Evolutionary conservation across 2,329 filamentous ascomycete species (phyloP).

Genomic region (Ampelomyces quisqualis): DNA sequence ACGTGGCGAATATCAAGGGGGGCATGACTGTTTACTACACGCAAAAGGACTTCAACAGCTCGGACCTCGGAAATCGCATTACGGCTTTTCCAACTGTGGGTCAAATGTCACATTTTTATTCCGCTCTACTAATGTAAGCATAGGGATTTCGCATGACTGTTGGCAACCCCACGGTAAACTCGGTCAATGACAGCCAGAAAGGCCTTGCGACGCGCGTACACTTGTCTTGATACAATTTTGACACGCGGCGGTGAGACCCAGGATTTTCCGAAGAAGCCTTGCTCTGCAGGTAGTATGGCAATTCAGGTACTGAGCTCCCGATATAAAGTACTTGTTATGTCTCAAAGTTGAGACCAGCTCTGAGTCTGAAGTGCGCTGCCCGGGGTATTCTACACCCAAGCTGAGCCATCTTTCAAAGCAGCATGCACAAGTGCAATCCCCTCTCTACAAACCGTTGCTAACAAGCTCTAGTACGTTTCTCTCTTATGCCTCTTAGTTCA

Average conservation of each 20-base stretch:
- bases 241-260: conserved; percentile 28
- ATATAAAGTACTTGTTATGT: too few species aligned
- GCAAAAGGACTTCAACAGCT: conserved; percentile 37
- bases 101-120: background rate
- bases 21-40: conserved; percentile 40
- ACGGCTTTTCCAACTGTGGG: conserved; percentile 28
- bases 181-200: conserved; percentile 5
- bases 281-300: conserved; percentile 26
- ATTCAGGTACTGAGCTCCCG: too few species aligned
- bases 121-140: background rate
- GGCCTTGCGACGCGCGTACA: conserved; percentile 16
- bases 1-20: conserved; percentile 30
- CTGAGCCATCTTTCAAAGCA: too few species aligned
- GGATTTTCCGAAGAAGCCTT: conserved; percentile 26
- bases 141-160: conserved; percentile 40
- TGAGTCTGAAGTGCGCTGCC: too few species aligned
- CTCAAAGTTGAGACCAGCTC: too few species aligned
- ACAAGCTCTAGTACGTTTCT: too few species aligned
- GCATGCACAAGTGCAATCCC: too few species aligned
- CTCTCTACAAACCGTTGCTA: too few species aligned
- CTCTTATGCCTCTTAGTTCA: too few species aligned
- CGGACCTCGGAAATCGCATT: conserved; percentile 28
- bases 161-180: conserved; percentile 31
- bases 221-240: conserved; percentile 44
- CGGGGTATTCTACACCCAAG: too few species aligned